Conservation (phyloP, 75 land plant species). For the Picea sitchensis region DNA sequence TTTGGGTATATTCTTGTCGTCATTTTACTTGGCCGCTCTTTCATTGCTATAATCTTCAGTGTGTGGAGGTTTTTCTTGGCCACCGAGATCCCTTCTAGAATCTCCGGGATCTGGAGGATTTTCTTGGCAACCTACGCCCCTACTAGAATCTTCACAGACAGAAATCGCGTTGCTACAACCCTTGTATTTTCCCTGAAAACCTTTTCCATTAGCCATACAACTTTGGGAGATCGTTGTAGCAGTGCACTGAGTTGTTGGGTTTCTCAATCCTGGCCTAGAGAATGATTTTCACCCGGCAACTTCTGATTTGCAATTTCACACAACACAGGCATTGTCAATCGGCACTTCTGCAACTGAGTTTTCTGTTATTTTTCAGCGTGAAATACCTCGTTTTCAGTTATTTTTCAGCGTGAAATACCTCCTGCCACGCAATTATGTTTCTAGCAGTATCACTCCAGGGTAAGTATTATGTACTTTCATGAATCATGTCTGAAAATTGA, state of each 20-base stretch:
- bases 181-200: background rate
- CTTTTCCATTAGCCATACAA: background rate
- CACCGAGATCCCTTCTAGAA: background rate
- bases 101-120: background rate
- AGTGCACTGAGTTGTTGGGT: background rate
- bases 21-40: background rate
- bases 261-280: background rate
- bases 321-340: too few species aligned
- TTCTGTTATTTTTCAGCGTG: too few species aligned
- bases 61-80: background rate
- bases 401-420: too few species aligned
- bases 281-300: too few species aligned
- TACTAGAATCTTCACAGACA: background rate
- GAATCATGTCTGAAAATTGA: too few species aligned
- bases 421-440: too few species aligned
- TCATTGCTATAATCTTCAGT: background rate
- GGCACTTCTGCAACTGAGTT: too few species aligned
- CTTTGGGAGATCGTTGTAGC: background rate
- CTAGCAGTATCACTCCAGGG: too few species aligned
- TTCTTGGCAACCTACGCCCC: background rate
- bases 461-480: too few species aligned
- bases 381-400: too few species aligned
- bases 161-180: background rate
- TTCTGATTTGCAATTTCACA: too few species aligned
- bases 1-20: too few species aligned